phyloP scores from a whole-genome alignment of 352 stramenopile species.

The Phytophthora rubi region DNA sequence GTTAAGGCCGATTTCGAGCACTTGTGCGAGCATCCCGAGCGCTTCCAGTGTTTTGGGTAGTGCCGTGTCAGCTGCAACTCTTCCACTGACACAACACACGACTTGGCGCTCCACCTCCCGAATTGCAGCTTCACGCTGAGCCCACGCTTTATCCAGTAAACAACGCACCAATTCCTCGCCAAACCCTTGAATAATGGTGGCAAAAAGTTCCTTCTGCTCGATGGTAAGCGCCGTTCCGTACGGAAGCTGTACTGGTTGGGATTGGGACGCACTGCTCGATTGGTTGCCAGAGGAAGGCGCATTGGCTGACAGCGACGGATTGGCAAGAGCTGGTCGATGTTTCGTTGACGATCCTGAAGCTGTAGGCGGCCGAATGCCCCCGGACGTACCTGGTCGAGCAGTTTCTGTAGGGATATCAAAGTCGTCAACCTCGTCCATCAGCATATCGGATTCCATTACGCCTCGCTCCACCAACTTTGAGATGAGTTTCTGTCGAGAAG shows the following conservation, averaged over 20 bases:
- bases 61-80: slow-evolving; percentile 48
- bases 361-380: slow-evolving; percentile 63
- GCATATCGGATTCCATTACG: slow-evolving; percentile 74
- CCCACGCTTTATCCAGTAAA: slow-evolving; percentile 82
- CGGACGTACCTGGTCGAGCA: slow-evolving; percentile 58
- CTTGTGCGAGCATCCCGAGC: slow-evolving; percentile 60
- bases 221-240: slow-evolving; percentile 74
- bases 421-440: slow-evolving; percentile 88
- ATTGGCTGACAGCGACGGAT: slow-evolving; percentile 52
- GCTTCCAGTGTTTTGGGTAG: slow-evolving; percentile 64
- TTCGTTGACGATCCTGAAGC: slow-evolving; percentile 82
- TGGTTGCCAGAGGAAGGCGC: slow-evolving; percentile 21
- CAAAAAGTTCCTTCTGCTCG: slow-evolving; percentile 63
- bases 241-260: slow-evolving; percentile 52
- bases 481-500: slow-evolving; percentile 82
- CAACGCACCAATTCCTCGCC: slow-evolving; percentile 79
- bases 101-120: slow-evolving; percentile 79
- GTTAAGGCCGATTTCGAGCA: slow-evolving; percentile 72
- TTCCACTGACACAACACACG: slow-evolving; percentile 55
- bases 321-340: slow-evolving; percentile 69
- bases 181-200: slow-evolving; percentile 60
- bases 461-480: slow-evolving; percentile 77
- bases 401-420: slow-evolving; percentile 62
- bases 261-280: slow-evolving; percentile 27
- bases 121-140: slow-evolving; percentile 73